These are phyloP conservation scores for Eruca vesicaria DNA, from an alignment of 441 rosid species.

Conservation along the genomic window DNA sequence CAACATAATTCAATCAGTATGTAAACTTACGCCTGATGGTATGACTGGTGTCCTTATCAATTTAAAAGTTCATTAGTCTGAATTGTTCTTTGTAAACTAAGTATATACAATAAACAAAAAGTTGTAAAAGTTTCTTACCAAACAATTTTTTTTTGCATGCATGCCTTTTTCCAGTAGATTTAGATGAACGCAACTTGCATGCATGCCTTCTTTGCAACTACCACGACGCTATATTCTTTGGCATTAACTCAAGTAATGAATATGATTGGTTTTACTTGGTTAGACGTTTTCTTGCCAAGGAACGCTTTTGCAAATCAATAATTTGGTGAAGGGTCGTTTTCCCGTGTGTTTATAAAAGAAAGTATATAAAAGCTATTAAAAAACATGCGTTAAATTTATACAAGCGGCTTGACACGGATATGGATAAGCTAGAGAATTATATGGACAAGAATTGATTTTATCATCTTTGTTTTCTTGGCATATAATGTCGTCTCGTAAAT, in stretches of 20 bases:
- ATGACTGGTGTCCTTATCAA: not conserved
- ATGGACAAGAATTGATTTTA: slow-evolving; percentile 22
- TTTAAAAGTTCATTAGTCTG: not conserved
- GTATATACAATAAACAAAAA: no score
- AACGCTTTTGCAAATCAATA: not conserved
- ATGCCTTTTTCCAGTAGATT: not conserved
- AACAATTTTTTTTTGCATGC: not conserved
- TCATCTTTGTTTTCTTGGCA: slow-evolving; percentile 7
- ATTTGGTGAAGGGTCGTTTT: slow-evolving; percentile 23
- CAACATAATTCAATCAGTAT: no score
- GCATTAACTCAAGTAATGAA: not conserved
- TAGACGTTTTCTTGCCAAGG: not conserved
- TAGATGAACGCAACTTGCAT: slow-evolving; percentile 9
- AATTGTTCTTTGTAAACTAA: no score
- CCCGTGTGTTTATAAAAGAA: not conserved
- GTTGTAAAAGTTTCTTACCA: no score
- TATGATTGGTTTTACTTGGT: slow-evolving; percentile 1
- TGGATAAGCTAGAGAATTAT: slow-evolving; percentile 27
- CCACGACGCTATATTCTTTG: not conserved
- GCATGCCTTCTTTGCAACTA: slow-evolving; percentile 9
- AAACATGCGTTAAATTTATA: not conserved
- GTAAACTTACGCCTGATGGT: no score
- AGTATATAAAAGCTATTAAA: not conserved
- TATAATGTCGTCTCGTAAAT: not conserved
- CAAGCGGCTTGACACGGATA: slow-evolving; percentile 27